Percentiles rank a stretch among this genome's conserved stretches.
phyloP scores from a whole-genome alignment of 1,139 yeast genomes.

The Wickerhamiella infanticola region DNA sequence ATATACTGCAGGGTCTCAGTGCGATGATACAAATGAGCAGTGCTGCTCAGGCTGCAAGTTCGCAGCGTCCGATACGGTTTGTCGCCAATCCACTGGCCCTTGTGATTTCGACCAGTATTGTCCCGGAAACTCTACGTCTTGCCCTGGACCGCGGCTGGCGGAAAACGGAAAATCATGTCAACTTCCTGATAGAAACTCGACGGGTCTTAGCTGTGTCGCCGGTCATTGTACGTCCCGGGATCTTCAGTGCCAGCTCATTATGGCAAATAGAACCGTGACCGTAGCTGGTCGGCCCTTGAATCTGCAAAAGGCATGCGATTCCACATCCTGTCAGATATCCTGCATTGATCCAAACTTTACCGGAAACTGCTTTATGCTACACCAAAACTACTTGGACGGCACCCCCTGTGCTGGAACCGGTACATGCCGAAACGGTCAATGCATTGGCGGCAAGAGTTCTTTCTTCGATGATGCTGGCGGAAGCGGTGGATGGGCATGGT shows the following conservation, averaged over 20 bases:
- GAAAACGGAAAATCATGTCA: slow-evolving; percentile 22
- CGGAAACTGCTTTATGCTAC: slow-evolving; percentile 18
- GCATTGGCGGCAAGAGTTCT: slow-evolving; percentile 18
- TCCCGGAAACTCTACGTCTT: slow-evolving; percentile 23
- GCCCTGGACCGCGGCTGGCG: slow-evolving; percentile 21
- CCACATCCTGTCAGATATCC: slow-evolving; percentile 20
- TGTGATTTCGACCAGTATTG: slow-evolving; percentile 27
- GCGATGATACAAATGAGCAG: slow-evolving; percentile 25
- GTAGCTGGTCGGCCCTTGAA: slow-evolving; percentile 18
- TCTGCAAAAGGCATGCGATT: slow-evolving; percentile 22
- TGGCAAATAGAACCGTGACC: slow-evolving; percentile 19
- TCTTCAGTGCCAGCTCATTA: slow-evolving; percentile 21
- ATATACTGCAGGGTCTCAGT: slow-evolving; percentile 22
- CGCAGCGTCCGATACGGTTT: slow-evolving; percentile 19
- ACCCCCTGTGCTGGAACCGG: slow-evolving; percentile 26
- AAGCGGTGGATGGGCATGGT: slow-evolving; percentile 4
- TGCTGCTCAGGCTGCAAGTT: slow-evolving; percentile 25
- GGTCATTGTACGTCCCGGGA: slow-evolving; percentile 28
- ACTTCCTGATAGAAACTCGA: slow-evolving; percentile 9
- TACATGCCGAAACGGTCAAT: slow-evolving; percentile 21
- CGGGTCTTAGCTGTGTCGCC: slow-evolving; percentile 21
- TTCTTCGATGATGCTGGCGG: slow-evolving; percentile 4
- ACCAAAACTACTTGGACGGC: slow-evolving; percentile 26
- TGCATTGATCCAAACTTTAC: slow-evolving; percentile 19
- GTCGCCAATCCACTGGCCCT: slow-evolving; percentile 24